Evolutionary conservation across 1,284 basidiomycete species (phyloP), one percentile per base, ranked within the genome.

Genomic region (Cryptococcus depauperatus): DNA sequence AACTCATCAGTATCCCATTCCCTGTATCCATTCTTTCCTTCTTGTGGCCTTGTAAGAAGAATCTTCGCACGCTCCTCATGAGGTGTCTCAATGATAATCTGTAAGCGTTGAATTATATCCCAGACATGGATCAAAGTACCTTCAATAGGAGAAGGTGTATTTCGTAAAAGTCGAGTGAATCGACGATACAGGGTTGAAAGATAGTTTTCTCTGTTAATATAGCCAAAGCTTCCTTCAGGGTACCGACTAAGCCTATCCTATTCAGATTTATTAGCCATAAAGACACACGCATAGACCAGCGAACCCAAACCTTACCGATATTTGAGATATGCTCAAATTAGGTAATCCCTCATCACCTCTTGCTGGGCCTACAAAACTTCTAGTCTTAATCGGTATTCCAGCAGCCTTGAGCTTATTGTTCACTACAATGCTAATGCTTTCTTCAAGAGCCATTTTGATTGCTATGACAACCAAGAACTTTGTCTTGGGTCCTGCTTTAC

Each of bases 401-500:
- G 35, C 28, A 35, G n/a, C 14, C 23, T 29, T 39, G 5, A 65
- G 37, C 7, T 48, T 48, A 22, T 48, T 56, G 28, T 62, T 47
- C 5, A 59, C 48, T 14, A 58, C 43, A 6, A 53, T 48, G 4
- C 60, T 28, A 34, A 50, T 46, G 45, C 51, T 59, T 29, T 65
- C 61, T 43, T 58, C 51, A 7, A 57, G 42, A 3, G 61, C 50
- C 27, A 59, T 42, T 30, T 54, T 55, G 34, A 62, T 55, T 3
- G 61, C 56, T 7, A 59, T 38, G 1, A 52, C 58, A 9, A 62
- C 37, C 7, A 53, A 49, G 22, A 58, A 60, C 37, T 33, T 46
- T 14, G 37, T 43, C 35, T 35, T 43, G 25, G 25, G 26, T 16
- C 25, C 26, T 13, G 28, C 25, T 38, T 44, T 48, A 10, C n/a